phyloP scores from a whole-genome alignment of 164 flowering plant species.

The Aristolochia californica region DNA sequence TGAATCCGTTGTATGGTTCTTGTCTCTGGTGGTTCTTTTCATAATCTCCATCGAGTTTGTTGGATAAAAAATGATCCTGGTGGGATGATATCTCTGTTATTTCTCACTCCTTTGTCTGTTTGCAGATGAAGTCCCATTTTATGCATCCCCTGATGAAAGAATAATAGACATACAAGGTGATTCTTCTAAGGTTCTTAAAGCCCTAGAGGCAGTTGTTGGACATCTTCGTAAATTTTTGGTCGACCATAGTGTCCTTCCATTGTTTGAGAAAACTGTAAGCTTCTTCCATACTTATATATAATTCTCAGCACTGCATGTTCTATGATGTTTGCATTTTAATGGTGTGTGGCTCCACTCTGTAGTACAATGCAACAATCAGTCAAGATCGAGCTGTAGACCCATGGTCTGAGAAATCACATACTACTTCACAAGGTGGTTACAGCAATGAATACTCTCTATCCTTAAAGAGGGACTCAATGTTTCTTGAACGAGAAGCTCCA shows the following conservation, averaged over 20 bases:
- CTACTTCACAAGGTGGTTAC: constrained; percentile 31
- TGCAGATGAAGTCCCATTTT: constrained; percentile 62
- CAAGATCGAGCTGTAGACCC: constrained; percentile 49
- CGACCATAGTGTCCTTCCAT: constrained; percentile 76
- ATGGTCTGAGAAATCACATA: constrained; percentile 38
- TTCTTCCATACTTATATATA: neutral
- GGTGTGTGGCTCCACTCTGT: constrained; percentile 10
- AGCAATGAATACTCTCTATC: constrained; percentile 42
- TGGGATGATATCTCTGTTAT: neutral
- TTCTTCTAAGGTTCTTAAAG: constrained; percentile 61
- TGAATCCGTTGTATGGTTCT: no score
- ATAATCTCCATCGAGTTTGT: no score
- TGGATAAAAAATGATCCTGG: neutral
- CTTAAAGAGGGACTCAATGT: constrained; percentile 44
- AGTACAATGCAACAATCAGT: constrained; percentile 39
- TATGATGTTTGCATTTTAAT: neutral
- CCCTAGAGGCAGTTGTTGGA: constrained; percentile 72
- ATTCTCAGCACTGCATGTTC: neutral
- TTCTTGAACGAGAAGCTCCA: constrained; percentile 52
- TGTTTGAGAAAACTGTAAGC: constrained; percentile 83
- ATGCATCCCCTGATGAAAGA: constrained; percentile 71
- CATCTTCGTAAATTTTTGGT: constrained; percentile 88
- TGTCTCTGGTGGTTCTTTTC: no score
- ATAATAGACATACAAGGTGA: constrained; percentile 89
- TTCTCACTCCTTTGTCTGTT: constrained; percentile 10